A percentile compares a stretch with the other conserved stretches of the same genome.
Conservation (phyloP, 805 yeast species). For the Candida methanosorbosa region DNA sequence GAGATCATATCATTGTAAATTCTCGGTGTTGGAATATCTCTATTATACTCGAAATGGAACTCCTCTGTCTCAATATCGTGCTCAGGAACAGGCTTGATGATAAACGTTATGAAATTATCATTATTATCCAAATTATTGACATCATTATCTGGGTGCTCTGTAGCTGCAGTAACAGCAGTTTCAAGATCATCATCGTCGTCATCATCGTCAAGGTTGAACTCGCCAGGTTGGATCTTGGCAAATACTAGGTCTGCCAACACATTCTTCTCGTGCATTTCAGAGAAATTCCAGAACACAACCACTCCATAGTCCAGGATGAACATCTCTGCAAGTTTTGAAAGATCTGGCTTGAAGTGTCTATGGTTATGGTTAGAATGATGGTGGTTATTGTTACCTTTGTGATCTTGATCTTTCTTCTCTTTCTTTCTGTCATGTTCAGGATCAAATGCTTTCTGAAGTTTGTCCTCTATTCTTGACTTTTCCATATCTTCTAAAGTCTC, state of each 20-base stretch:
- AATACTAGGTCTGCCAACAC: constrained; percentile 86
- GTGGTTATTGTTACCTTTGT: not conserved
- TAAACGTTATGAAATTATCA: constrained; percentile 28
- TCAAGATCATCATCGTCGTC: constrained; percentile 34
- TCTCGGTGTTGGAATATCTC: constrained; percentile 40
- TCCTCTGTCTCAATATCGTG: constrained; percentile 92
- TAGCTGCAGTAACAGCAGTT: too few species aligned
- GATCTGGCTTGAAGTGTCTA: too few species aligned
- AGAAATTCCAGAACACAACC: constrained; percentile 96
- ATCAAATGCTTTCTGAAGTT: too few species aligned
- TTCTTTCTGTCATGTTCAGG: constrained; percentile 6
- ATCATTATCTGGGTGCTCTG: constrained; percentile 22
- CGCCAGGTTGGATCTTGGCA: constrained; percentile 34
- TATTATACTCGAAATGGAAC: constrained; percentile 60
- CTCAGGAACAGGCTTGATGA: constrained; percentile 70
- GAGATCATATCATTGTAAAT: constrained; percentile 94
- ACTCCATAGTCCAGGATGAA: constrained; percentile 89
- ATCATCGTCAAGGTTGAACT: constrained; percentile 33
- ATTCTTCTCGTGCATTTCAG: constrained; percentile 87
- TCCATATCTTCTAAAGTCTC: not conserved
- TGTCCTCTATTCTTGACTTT: too few species aligned
- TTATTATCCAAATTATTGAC: constrained; percentile 17
- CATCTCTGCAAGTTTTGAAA: constrained; percentile 71
- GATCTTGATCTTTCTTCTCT: not conserved
- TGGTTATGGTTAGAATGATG: too few species aligned